Base-by-base conservation (phyloP, 73 alveolate species). In the Tetrahymena borealis region DNA sequence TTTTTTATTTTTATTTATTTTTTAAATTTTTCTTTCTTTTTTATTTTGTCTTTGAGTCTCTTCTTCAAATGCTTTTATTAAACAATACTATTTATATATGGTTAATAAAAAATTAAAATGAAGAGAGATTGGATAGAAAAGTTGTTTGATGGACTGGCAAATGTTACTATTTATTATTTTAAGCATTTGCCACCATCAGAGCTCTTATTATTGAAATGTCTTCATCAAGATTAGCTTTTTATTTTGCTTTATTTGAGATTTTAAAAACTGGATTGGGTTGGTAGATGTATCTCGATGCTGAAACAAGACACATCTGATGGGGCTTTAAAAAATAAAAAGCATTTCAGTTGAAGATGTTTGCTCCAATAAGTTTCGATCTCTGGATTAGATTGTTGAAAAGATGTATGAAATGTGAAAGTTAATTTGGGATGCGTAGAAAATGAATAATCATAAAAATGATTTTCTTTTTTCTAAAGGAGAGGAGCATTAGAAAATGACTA, bases 281-380 rank as follows among this genome's bases (percentile, higher is more conserved):
- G 85, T 28, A 60, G 85, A 60, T 60, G 28, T 24, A 60, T 60
- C 85, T 60, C 85, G 85, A 60, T 60, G 85, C 85, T 60, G 85
- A 60, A 60, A 60, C 85, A 60, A 60, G 85, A 60, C 28, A 24
- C 28, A 60, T 60, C 85, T 60, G 28, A 60, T 60, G n/a, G 85
- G 85, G 85, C 20, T 60, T 60, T 24, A 60, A 60, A 20, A 6
- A 1, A 20, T 60, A 60, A 60, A 60, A 60, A 60, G 85, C 11
- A 24, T 60, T 6, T 60, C 85, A 60, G 85, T 60, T 13, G 85
- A 60, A 60, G 85, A 60, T 2, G 85, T 60, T 60, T 24, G 85
- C 85, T 60, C 85, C 85, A 60, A 60, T 60, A 60, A 60, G 85
- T 60, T 60, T 60, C 85, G 85, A 60, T 60, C 85, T 60, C 85